Percentiles rank a stretch among this genome's conserved stretches.
These are phyloP conservation scores for Claviceps sp. DNA, from an alignment of 2,329 filamentous ascomycete species.

Conservation along the genomic window DNA sequence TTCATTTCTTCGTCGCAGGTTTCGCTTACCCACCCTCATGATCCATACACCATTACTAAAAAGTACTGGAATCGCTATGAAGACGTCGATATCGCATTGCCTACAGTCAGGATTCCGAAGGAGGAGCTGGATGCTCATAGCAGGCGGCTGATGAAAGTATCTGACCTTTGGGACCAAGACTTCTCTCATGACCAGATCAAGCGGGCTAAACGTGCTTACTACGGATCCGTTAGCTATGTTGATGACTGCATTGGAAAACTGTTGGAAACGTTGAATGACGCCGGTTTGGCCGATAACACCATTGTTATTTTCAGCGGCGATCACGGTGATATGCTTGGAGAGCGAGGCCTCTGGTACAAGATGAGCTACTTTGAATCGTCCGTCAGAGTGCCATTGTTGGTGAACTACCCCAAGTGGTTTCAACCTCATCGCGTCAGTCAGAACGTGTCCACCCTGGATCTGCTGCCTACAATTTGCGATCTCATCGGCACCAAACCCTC, in stretches of 20 bases:
- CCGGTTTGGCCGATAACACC: slow-evolving; percentile 69
- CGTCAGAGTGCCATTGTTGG: slow-evolving; percentile 74
- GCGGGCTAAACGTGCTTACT: slow-evolving; percentile 76
- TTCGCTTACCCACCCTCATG: slow-evolving; percentile 87
- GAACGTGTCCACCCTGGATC: slow-evolving; percentile 83
- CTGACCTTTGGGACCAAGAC: slow-evolving; percentile 73
- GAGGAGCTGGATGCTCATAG: slow-evolving; percentile 79
- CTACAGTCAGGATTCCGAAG: slow-evolving; percentile 63
- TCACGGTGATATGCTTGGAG: slow-evolving; percentile 91
- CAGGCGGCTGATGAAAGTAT: slow-evolving; percentile 72
- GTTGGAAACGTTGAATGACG: slow-evolving; percentile 63
- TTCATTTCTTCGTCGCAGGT: slow-evolving; percentile 31
- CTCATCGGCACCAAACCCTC: slow-evolving; percentile 60
- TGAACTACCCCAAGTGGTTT: slow-evolving; percentile 69
- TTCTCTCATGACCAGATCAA: slow-evolving; percentile 80
- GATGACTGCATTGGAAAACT: slow-evolving; percentile 85
- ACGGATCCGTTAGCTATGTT: slow-evolving; percentile 85
- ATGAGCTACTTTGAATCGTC: slow-evolving; percentile 95
- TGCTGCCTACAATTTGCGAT: slow-evolving; percentile 79
- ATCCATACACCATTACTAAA: slow-evolving; percentile 86
- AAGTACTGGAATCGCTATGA: slow-evolving; percentile 93
- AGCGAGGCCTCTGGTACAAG: slow-evolving; percentile 90
- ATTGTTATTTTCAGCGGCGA: slow-evolving; percentile 88
- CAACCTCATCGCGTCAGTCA: slow-evolving; percentile 61
- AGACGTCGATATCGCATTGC: slow-evolving; percentile 72